A percentile compares a stretch with the other conserved stretches of the same genome.
phyloP scores from a whole-genome alignment of 306 rosid genomes.

The Acacia acuminata region DNA sequence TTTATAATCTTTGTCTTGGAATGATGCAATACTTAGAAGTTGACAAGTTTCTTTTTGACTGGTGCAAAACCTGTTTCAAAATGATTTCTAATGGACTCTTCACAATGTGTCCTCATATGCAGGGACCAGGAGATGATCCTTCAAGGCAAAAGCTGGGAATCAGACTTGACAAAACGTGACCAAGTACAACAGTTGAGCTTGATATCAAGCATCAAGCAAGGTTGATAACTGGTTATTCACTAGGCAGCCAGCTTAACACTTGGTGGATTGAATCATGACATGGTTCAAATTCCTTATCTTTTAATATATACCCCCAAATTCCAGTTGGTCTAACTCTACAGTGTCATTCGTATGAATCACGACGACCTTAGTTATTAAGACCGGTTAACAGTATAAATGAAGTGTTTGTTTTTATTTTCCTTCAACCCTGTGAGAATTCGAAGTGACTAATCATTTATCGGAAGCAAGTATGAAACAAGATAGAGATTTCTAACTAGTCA shows the following conservation, averaged over 20 bases:
- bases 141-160: background rate
- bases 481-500: background rate
- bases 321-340: background rate
- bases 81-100: background rate
- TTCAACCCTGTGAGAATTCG: background rate
- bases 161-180: background rate
- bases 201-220: slow-evolving; percentile 1
- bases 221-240: background rate
- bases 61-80: background rate
- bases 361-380: background rate
- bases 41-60: background rate
- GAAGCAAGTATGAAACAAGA: background rate
- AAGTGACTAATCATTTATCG: background rate
- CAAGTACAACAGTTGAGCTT: background rate
- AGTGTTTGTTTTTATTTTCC: background rate
- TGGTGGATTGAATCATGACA: background rate
- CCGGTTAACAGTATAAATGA: background rate
- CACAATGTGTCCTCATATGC: background rate
- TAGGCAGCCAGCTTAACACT: background rate
- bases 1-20: background rate
- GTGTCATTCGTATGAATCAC: background rate
- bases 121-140: background rate
- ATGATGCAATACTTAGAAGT: background rate
- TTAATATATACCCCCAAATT: background rate
- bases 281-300: background rate